phyloP scores from a whole-genome alignment of 208 protist species.

The Sergeia podlipaevii region DNA sequence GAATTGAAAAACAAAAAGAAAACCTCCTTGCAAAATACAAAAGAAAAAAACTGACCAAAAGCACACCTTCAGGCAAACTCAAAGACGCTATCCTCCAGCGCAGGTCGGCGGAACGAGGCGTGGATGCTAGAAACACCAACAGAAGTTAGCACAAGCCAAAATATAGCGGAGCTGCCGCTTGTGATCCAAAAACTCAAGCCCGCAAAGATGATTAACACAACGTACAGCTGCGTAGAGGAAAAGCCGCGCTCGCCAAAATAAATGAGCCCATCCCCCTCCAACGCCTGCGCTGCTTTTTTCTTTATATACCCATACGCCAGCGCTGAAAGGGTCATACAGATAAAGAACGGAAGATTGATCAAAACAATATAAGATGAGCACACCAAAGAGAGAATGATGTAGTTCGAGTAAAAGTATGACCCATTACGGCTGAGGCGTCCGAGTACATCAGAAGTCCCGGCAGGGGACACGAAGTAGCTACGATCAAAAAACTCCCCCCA shows the following conservation, averaged over 20 bases:
- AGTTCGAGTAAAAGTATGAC: conserved; percentile 88
- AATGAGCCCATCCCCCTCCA: conserved; percentile 28
- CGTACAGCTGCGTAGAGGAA: conserved; percentile 59
- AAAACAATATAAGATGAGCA: conserved; percentile 78
- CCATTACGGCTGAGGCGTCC: conserved; percentile 70
- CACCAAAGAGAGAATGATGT: conserved; percentile 74
- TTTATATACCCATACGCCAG: conserved; percentile 46
- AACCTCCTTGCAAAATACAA: too few relatives aligned
- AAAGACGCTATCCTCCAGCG: conserved; percentile 46
- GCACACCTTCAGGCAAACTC: conserved; percentile 42
- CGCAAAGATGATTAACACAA: conserved; percentile 47
- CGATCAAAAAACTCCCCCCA: conserved; percentile 87
- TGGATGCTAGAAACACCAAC: conserved; percentile 53
- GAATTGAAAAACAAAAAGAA: too few relatives aligned
- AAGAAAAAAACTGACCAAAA: too few relatives aligned
- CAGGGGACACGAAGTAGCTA: conserved; percentile 44
- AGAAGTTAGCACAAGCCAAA: conserved; percentile 76
- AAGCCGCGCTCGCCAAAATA: conserved; percentile 19
- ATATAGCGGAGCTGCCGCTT: conserved; percentile 75
- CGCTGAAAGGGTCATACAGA: conserved; percentile 46
- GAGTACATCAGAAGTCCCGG: conserved; percentile 48
- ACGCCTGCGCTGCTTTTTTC: conserved; percentile 16
- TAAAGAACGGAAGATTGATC: conserved; percentile 68
- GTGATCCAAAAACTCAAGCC: conserved; percentile 75
- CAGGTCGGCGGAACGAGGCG: conserved; percentile 50